Evolutionary conservation across 1,139 yeast genomes (phyloP).

Genomic region (Saccharomycopsis hybrid): DNA sequence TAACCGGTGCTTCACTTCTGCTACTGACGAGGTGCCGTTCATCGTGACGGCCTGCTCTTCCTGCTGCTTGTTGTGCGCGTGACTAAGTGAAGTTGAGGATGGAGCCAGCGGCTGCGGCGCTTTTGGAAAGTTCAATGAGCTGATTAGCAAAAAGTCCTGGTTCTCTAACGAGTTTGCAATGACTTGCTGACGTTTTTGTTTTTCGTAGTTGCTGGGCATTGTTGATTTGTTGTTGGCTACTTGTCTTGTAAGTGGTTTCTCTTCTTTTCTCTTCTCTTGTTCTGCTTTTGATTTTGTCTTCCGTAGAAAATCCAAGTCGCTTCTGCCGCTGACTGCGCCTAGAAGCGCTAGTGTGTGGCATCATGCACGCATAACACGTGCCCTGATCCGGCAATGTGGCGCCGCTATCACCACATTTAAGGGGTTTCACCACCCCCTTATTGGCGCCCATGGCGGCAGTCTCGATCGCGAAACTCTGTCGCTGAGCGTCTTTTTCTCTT

Average conservation of each 20-base stretch:
- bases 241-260: neutral
- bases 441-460: no score
- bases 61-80: neutral
- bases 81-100: neutral
- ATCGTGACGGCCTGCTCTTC: neutral
- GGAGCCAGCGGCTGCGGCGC: neutral
- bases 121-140: conserved; percentile 2
- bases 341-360: neutral
- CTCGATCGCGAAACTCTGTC: no score
- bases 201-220: conserved; percentile 1
- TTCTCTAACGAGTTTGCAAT: conserved; percentile 10
- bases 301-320: neutral
- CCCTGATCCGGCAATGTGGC: no score
- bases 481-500: no score
- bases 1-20: conserved; percentile 12
- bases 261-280: neutral
- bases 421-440: no score
- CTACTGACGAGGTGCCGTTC: conserved; percentile 3
- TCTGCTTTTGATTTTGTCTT: neutral
- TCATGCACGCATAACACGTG: no score
- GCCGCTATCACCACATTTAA: no score
- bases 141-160: conserved; percentile 13
- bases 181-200: conserved; percentile 4
- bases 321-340: neutral
- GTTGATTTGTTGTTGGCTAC: neutral